A percentile compares a stretch with the other conserved stretches of the same genome.
Evolutionary conservation across 306 rosid genomes (phyloP).

Genomic region (Cicer cuneatum): DNA sequence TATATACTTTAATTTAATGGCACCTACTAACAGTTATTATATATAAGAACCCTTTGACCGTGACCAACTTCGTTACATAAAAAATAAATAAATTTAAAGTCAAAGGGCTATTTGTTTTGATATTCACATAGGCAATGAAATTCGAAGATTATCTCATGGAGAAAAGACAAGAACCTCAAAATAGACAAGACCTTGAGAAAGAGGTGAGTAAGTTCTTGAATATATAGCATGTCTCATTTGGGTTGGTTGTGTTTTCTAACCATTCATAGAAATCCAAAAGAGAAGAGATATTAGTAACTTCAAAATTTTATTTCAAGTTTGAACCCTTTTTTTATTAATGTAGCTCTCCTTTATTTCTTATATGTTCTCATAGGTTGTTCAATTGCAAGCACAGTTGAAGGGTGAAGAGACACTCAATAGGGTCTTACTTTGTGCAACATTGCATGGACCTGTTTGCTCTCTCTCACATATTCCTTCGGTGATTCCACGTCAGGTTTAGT

Average conservation of each 20-base stretch:
- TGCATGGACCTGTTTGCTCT: slow-evolving; percentile 65
- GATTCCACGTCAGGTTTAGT: slow-evolving; percentile 69
- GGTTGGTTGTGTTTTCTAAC: neutral
- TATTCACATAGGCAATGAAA: slow-evolving; percentile 60
- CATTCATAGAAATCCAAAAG: neutral
- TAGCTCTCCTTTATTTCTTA: neutral
- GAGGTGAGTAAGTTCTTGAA: slow-evolving; percentile 52
- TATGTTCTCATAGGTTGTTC: slow-evolving; percentile 56
- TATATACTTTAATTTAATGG: slow-evolving; percentile 48
- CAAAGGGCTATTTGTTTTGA: slow-evolving; percentile 25
- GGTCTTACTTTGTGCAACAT: slow-evolving; percentile 62
- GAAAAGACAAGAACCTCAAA: slow-evolving; percentile 59
- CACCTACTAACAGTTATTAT: slow-evolving; percentile 53
- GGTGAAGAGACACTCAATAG: slow-evolving; percentile 66
- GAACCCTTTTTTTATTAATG: neutral
- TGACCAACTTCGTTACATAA: slow-evolving; percentile 31
- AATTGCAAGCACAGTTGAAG: slow-evolving; percentile 64
- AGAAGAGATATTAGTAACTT: neutral
- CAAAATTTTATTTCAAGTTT: slow-evolving; percentile 3
- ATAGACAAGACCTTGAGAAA: slow-evolving; percentile 63
- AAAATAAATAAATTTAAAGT: neutral
- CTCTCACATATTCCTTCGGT: slow-evolving; percentile 55
- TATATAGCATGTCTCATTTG: neutral
- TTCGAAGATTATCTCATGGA: slow-evolving; percentile 79
- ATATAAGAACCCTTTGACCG: slow-evolving; percentile 26